Evolutionary conservation across 208 protist genomes (phyloP).

Genomic region (Trypanosoma brucei): DNA sequence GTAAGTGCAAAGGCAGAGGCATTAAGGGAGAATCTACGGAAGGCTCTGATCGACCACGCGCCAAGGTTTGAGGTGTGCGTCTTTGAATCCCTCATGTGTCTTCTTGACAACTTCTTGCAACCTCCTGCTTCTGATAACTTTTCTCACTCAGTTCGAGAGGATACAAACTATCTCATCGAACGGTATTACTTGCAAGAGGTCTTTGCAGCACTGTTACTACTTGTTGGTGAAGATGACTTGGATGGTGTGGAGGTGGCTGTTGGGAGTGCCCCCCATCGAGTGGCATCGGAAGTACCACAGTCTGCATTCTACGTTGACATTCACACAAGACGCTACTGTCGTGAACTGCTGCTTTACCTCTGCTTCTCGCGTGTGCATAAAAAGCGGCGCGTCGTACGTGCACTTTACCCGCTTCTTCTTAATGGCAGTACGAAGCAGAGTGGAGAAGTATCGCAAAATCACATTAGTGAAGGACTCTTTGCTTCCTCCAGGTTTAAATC

Average conservation of each 20-base stretch:
- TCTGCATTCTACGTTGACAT: constrained; percentile 58
- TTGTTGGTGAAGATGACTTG: constrained; percentile 26
- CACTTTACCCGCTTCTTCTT: constrained; percentile 72
- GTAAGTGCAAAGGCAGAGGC: constrained; percentile 30
- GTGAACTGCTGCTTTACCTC: constrained; percentile 46
- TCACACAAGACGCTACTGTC: constrained; percentile 38
- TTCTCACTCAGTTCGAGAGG: not conserved
- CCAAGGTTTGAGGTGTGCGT: constrained; percentile 50
- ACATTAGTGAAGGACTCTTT: constrained; percentile 44
- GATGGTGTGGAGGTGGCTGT: not conserved
- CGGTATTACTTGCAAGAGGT: constrained; percentile 49
- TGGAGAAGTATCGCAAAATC: constrained; percentile 25
- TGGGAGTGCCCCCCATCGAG: constrained; percentile 1
- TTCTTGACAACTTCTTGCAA: constrained; percentile 19
- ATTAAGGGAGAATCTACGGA: constrained; percentile 34
- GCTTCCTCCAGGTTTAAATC: constrained; percentile 23
- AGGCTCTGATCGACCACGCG: constrained; percentile 44
- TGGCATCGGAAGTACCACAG: constrained; percentile 7
- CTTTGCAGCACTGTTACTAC: constrained; percentile 40
- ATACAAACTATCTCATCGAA: constrained; percentile 14
- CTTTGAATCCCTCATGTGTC: constrained; percentile 22
- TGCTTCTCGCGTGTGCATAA: constrained; percentile 42
- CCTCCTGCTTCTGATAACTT: not conserved
- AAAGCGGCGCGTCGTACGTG: constrained; percentile 29
- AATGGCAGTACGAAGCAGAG: not conserved